phyloP scores from a whole-genome alignment of 768 basidiomycete species.

The Phaffia australis region DNA sequence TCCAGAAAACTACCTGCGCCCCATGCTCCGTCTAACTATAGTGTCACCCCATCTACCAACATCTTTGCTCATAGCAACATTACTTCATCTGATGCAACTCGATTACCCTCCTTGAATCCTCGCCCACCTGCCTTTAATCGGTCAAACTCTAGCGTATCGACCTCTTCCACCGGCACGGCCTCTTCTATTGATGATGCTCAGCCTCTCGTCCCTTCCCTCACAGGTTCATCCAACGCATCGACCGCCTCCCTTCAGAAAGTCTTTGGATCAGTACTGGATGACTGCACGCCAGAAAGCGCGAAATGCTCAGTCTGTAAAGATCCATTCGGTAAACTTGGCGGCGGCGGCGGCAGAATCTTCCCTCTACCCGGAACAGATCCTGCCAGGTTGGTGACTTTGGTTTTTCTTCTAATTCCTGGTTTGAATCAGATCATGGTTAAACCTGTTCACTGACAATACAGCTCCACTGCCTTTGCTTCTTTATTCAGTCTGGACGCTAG shows the following conservation, averaged over 20 bases:
- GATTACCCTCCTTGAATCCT: too few species aligned
- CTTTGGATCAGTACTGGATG: constrained; percentile 5
- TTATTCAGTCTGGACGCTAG: constrained; percentile 6
- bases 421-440: not conserved
- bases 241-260: constrained; percentile 6
- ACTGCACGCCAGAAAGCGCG: not conserved
- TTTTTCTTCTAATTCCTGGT: not conserved
- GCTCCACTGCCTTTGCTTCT: not conserved
- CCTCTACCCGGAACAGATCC: constrained; percentile 1
- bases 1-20: too few species aligned
- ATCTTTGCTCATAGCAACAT: too few species aligned
- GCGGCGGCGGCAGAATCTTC: not conserved
- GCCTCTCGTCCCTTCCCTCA: not conserved
- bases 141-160: too few species aligned
- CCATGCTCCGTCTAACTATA: too few species aligned
- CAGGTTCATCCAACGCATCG: not conserved
- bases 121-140: too few species aligned
- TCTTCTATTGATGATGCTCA: too few species aligned
- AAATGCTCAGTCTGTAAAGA: not conserved
- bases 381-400: not conserved
- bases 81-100: too few species aligned
- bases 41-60: too few species aligned
- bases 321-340: constrained; percentile 3
- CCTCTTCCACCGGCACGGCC: too few species aligned
- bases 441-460: not conserved